Evolutionary conservation across 768 basidiomycete genomes (phyloP), one percentile per base, ranked within the genome.

Genomic region (Leccinum broughii): DNA sequence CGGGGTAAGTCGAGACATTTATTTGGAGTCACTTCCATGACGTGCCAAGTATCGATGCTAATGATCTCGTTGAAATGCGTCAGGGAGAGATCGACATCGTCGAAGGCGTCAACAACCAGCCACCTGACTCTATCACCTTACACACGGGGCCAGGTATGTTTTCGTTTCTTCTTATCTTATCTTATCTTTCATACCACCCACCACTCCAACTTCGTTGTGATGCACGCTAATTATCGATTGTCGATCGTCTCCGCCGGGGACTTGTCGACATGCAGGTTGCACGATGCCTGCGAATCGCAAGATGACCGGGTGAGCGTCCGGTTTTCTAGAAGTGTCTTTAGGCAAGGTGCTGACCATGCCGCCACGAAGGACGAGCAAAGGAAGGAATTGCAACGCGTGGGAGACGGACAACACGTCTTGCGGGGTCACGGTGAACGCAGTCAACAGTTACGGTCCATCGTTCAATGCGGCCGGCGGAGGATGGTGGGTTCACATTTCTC

Each of bases 381-480:
- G 69, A 17, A 68, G 57, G 6, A 70, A 77, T 51, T 79, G 78
- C 61, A 37, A 75, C 34, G 69, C 64, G 4, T 61, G 68, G 14
- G 66, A 63, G 30, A 75, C 72, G 17, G 62, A 60, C 39, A 76
- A 77, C 51, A 24, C 61, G 8, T 68, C 71, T 22, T 78, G 78
- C 32, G 72, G 73, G 6, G 76, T 78, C 10, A 32, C 54, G 5
- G 57, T 66, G 57, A 57, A 51, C n/a, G 59, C 67, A 15, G 55
- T 61, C 1, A 63, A 65, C 32, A 76, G 74, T 53, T 78, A 58
- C 54, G 77, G 77, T 3, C 69, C 75, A 3, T 54, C 59, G 4
- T 79, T 78, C 64, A 78, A 78, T 58, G 50, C 20, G 2, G 68
- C 55, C 10, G 73, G 75, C 14, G 78, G 78, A 11, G 77, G 77